A percentile compares a stretch with the other conserved stretches of the same genome.
Conservation (phyloP, 768 basidiomycete genomes). For the Boletus bicolor region DNA sequence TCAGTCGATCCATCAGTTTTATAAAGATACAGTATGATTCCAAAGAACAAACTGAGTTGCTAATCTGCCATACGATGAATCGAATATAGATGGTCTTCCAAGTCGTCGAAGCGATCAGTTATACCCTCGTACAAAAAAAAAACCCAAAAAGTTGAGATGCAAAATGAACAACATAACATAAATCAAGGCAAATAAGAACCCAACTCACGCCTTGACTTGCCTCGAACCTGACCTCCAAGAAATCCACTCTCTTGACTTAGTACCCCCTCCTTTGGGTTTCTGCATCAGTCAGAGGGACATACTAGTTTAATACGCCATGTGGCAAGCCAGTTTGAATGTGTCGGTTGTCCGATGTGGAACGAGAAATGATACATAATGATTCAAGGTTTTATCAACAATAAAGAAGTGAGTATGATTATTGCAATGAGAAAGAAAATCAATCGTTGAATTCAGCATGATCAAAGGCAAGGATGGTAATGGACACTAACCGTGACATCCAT, state of each 20-base stretch:
- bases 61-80: background rate
- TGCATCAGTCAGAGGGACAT: conserved; percentile 67
- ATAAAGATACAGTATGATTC: background rate
- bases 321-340: background rate
- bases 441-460: conserved; percentile 11
- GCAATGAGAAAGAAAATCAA: conserved; percentile 1
- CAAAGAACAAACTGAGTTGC: background rate
- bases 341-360: background rate
- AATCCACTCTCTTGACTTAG: conserved; percentile 3
- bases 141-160: background rate
- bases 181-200: background rate
- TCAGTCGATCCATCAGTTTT: background rate
- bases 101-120: background rate
- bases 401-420: background rate
- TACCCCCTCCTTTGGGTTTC: conserved; percentile 38
- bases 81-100: background rate
- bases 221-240: background rate
- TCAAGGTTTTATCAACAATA: background rate
- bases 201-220: background rate
- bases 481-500: conserved; percentile 78
- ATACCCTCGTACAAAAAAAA: background rate
- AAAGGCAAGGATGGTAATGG: conserved; percentile 3
- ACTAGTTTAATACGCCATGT: conserved; percentile 35
- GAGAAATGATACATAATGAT: background rate
- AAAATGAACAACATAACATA: background rate